Evolutionary conservation across 805 yeast species (phyloP), one percentile per base, ranked within the genome.

Genomic region (Candida adriatica): DNA sequence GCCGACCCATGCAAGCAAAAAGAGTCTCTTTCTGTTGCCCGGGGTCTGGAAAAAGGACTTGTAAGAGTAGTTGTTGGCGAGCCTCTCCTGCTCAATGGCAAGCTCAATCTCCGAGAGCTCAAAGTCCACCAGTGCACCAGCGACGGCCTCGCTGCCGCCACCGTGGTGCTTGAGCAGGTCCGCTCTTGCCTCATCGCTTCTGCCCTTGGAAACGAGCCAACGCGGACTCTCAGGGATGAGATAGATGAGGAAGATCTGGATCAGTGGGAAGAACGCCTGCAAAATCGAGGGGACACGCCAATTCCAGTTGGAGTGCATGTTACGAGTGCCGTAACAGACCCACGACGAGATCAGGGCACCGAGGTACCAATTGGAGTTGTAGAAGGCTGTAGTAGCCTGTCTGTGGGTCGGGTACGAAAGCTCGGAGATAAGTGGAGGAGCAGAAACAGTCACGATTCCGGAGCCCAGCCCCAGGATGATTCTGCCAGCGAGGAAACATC

Each of bases 281-380:
- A 73, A 37, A 30, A 61, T 61, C 9, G 74, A 60, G 24, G 80
- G 79, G 33, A 73, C 56, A 54, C 73, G 68, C 79, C 79, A 73
- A 17, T 65, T 55, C 61, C 65, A 63, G 23, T 55, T 46, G 27
- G 44, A 27, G 16, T 34, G 31, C 23, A 51, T 21, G 33, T 41
- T 41, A 38, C 53, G 51, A 13, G 72, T 58, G 46, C 75, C 77
- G 41, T 58, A 69, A 3, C 73, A 59, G 30, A 64, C 61, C 70
- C 73, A 66, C 17, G 73, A 69, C 6, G 76, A 70, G 28, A 71
- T 48, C 34, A 69, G 47, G n/a, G 74, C 73, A 27, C 78, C 78
- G 23, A 68, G 44, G 42, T 66, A 69, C 75, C 74, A 70, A 38
- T 64, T 62, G 14, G 66, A 60, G 49, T 71, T 72, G 54, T 61